phyloP scores from a whole-genome alignment of 768 basidiomycete genomes.

The Paxillus ammoniavirescens region DNA sequence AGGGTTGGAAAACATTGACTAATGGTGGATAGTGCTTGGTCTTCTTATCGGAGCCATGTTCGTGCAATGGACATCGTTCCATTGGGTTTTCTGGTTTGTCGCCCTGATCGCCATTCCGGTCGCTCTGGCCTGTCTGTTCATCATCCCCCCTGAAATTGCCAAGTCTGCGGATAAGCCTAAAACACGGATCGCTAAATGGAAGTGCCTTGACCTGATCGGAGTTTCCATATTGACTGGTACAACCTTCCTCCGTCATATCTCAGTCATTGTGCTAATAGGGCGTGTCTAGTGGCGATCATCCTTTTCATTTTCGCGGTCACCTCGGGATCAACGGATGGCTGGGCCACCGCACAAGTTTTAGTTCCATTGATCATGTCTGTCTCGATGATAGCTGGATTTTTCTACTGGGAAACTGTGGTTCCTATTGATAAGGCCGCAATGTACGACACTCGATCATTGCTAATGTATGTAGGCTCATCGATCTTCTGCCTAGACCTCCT shows the following conservation, averaged over 20 bases:
- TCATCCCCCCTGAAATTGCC: slow-evolving; percentile 31
- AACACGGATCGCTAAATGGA: slow-evolving; percentile 18
- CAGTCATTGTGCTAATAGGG: background rate
- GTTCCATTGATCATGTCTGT: slow-evolving; percentile 46
- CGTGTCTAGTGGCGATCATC: slow-evolving; percentile 26
- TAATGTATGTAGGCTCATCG: background rate
- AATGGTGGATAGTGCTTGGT: too few species aligned
- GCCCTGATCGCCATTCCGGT: slow-evolving; percentile 38
- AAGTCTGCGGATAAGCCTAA: slow-evolving; percentile 2
- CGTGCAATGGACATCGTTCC: slow-evolving; percentile 37
- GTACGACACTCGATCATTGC: slow-evolving; percentile 24
- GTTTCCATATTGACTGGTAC: slow-evolving; percentile 38
- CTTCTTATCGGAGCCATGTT: too few species aligned
- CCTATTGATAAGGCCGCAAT: slow-evolving; percentile 41
- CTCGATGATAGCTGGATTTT: slow-evolving; percentile 40
- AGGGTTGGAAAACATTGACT: too few species aligned
- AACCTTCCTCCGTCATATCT: background rate
- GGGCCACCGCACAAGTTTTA: slow-evolving; percentile 44
- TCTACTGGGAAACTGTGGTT: slow-evolving; percentile 47
- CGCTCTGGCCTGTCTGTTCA: slow-evolving; percentile 29
- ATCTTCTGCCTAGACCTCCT: slow-evolving; percentile 34
- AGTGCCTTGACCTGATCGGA: slow-evolving; percentile 38
- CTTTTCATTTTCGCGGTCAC: slow-evolving; percentile 38
- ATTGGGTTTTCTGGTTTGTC: slow-evolving; percentile 52
- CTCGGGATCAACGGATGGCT: slow-evolving; percentile 44